phyloP scores from a whole-genome alignment of 495 filamentous ascomycete genomes.

The Aspergillus avenaceus region DNA sequence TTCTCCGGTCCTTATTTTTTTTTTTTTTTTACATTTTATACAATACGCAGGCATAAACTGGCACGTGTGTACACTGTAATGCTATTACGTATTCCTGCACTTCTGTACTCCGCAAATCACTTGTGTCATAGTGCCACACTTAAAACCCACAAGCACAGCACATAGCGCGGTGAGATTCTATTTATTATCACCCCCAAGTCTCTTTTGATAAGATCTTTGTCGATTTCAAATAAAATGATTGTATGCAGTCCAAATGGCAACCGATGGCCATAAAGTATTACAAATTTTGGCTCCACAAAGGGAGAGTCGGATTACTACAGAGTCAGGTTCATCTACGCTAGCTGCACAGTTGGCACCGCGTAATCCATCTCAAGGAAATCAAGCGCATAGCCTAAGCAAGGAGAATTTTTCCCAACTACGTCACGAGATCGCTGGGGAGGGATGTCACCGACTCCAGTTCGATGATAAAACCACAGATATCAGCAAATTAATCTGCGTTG shows the following conservation, averaged over 20 bases:
- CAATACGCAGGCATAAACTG: no score
- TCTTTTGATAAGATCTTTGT: neutral
- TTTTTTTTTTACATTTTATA: no score
- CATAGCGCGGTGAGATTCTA: no score
- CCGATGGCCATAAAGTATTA: conserved; percentile 17
- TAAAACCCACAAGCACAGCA: no score
- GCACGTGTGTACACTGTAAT: no score
- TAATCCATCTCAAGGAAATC: conserved; percentile 37
- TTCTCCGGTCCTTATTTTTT: no score
- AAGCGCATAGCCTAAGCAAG: conserved; percentile 39
- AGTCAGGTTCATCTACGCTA: conserved; percentile 63
- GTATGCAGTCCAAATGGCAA: conserved; percentile 18
- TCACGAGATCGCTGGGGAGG: conserved; percentile 53
- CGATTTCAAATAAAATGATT: neutral
- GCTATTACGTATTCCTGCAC: no score
- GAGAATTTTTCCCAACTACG: conserved; percentile 62
- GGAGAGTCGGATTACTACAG: conserved; percentile 19
- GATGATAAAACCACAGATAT: conserved; percentile 70
- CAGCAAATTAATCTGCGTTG: conserved; percentile 77
- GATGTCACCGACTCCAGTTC: conserved; percentile 38
- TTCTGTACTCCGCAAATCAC: no score
- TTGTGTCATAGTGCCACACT: no score
- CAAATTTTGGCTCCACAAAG: conserved; percentile 12
- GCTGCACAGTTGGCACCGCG: conserved; percentile 58
- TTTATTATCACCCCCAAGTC: neutral